Evolutionary conservation across 164 flowering plant species (phyloP).

Genomic region (Stephania japonica): DNA sequence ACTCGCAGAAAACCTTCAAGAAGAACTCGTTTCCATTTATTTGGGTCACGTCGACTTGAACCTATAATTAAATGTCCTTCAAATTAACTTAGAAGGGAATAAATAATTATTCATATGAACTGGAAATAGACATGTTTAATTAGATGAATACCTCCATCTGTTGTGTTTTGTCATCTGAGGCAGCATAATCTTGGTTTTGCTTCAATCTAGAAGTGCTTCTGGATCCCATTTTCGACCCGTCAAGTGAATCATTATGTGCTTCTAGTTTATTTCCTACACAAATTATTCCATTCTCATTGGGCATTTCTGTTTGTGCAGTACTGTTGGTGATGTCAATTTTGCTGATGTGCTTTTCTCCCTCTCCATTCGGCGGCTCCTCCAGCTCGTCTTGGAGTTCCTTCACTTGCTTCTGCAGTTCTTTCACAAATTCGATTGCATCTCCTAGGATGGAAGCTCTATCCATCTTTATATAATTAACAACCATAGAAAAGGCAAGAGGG

Average conservation of each 20-base stretch:
- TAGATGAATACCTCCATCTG: not conserved
- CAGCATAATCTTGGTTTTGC: not conserved
- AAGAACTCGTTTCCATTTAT: slow-evolving; percentile 65
- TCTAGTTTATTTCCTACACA: slow-evolving; percentile 6
- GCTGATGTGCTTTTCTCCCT: slow-evolving; percentile 19
- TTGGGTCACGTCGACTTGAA: slow-evolving; percentile 75
- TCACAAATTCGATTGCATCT: slow-evolving; percentile 78
- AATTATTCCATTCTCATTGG: slow-evolving; percentile 15
- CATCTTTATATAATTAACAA: slow-evolving; percentile 33
- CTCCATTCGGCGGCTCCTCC: slow-evolving; percentile 57
- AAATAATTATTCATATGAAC: too few species aligned
- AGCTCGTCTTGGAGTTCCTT: slow-evolving; percentile 79
- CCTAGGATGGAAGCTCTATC: slow-evolving; percentile 83
- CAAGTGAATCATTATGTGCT: slow-evolving; percentile 18
- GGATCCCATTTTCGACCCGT: slow-evolving; percentile 23
- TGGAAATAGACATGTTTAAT: not conserved
- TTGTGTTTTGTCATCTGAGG: not conserved
- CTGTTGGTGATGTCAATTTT: slow-evolving; percentile 13
- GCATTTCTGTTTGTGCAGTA: slow-evolving; percentile 21
- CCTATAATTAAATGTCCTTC: too few species aligned
- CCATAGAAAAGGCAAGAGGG: too few species aligned
- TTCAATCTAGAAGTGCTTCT: not conserved
- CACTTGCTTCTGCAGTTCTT: slow-evolving; percentile 68
- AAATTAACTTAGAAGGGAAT: too few species aligned
- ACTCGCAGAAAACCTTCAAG: slow-evolving; percentile 72